Conservation (phyloP, 208 protist genomes). For the Crithidia thermophila region DNA sequence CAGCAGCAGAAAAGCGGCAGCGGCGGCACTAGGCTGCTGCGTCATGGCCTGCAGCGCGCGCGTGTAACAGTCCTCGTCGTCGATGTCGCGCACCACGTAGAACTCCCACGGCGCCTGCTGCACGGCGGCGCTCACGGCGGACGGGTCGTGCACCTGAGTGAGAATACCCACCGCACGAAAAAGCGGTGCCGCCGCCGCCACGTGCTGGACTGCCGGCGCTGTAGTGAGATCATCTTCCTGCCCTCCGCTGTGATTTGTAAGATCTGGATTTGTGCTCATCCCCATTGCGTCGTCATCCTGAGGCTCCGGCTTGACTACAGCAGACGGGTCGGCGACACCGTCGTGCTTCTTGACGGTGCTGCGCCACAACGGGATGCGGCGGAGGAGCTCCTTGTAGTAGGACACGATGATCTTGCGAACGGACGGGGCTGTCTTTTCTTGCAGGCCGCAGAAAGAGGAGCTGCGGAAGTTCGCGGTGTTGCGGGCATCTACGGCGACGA, state of each 20-base stretch:
- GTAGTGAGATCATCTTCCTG: background rate
- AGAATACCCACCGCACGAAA: slow-evolving; percentile 77
- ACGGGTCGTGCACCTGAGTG: slow-evolving; percentile 63
- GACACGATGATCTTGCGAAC: slow-evolving; percentile 34
- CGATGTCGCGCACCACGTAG: slow-evolving; percentile 63
- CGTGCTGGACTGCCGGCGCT: background rate
- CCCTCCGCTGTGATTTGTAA: too few species aligned
- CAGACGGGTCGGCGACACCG: background rate
- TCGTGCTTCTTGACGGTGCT: slow-evolving; percentile 14
- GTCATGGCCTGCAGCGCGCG: slow-evolving; percentile 54
- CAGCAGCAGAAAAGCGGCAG: slow-evolving; percentile 17
- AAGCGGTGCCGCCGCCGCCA: background rate
- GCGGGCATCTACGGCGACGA: slow-evolving; percentile 50
- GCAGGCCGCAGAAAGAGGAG: slow-evolving; percentile 75
- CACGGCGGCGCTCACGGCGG: slow-evolving; percentile 30
- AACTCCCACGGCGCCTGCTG: slow-evolving; percentile 83
- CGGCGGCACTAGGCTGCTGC: slow-evolving; percentile 15
- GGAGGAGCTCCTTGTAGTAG: slow-evolving; percentile 81
- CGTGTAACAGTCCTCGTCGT: slow-evolving; percentile 64
- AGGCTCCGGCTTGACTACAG: slow-evolving; percentile 22
- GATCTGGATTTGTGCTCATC: too few species aligned
- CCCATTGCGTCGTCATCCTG: background rate
- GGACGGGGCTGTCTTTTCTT: slow-evolving; percentile 37
- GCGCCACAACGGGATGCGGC: slow-evolving; percentile 53
- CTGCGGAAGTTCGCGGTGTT: slow-evolving; percentile 69